Conservation (phyloP, 169 alveolate species). For the Plasmodium gallinaceum region DNA sequence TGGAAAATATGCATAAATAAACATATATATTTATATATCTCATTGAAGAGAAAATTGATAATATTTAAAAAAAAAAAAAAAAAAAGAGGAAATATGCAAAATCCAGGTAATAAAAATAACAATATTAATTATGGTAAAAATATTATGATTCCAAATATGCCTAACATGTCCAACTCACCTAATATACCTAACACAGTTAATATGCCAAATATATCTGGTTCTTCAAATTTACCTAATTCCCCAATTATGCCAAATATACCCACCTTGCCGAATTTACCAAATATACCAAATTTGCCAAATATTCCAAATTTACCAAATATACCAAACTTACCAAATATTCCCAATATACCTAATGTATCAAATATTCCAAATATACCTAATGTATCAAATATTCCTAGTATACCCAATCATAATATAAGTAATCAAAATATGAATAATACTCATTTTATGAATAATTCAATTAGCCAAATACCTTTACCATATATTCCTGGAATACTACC, state of each 20-base stretch:
- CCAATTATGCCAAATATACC: slow-evolving; percentile 1
- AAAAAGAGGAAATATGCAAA: not conserved
- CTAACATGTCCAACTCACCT: slow-evolving; percentile 17
- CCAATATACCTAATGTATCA: not conserved
- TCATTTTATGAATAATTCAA: slow-evolving; percentile 21
- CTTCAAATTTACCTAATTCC: not conserved
- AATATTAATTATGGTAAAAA: slow-evolving; percentile 1
- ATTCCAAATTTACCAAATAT: slow-evolving; percentile 1
- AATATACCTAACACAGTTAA: not conserved
- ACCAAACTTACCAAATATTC: not conserved
- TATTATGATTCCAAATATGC: slow-evolving; percentile 9
- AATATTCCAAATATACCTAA: not conserved
- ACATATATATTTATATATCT: not conserved
- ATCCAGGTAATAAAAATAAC: not conserved
- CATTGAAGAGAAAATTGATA: not conserved
- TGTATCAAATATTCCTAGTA: not conserved
- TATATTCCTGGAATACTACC: slow-evolving; percentile 55
- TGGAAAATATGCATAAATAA: not conserved
- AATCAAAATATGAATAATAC: slow-evolving; percentile 1
- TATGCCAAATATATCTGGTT: slow-evolving; percentile 5
- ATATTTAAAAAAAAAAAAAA: not conserved
- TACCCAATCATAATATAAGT: not conserved
- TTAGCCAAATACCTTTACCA: slow-evolving; percentile 35
- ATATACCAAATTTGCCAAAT: not conserved
- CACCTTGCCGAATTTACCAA: not conserved